Base-by-base conservation (phyloP, 768 basidiomycete species). In the Fomitopsis pulvina region DNA sequence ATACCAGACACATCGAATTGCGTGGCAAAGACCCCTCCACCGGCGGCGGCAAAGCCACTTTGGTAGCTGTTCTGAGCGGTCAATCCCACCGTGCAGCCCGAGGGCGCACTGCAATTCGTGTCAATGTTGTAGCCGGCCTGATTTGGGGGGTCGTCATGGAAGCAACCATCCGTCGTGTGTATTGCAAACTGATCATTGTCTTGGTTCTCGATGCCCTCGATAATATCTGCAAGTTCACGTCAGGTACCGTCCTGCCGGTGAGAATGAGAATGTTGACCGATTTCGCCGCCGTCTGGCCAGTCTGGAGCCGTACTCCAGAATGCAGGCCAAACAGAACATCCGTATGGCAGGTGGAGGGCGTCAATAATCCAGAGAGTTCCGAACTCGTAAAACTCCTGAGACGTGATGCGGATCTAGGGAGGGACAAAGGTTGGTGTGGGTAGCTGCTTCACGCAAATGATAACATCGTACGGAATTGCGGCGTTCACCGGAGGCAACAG, bases 21-120 rank as follows among this genome's bases (percentile, higher is more conserved):
- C 2, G 82, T 74, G 2, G 85, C 85, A 64, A 71, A 91, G 1
- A 83, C 79, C 4, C 81, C 81, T 5, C 81, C 81, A n/a, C 80
- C 79, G 2, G 68, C 72, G 2, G 62, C 47, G 6, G 70, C 71
- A 52, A 79, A 79, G 4, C 63, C 67, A n/a, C 55, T 57, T 4
- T 69, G 70, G 49, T 66, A 77, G 45, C 70, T 72, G 48, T 69
- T 68, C 20, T 65, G 57, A 46, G 65, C 61, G n/a, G 58, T 66
- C 50, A 68, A 66, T 22, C 52, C 51, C 34, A 69, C 68, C 2
- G 60, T 55, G 40, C 68, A 69, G 8, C 77, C 77, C 1, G 66
- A 57, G 20, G 67, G 61, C 10, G 54, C 57, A 22, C 65, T 56
- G 54, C 65, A 67, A 60, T 73, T 57, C 41, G 62, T 53, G 30